Conservation (phyloP, 495 filamentous ascomycete genomes). For the Talaromyces thailandensis region DNA sequence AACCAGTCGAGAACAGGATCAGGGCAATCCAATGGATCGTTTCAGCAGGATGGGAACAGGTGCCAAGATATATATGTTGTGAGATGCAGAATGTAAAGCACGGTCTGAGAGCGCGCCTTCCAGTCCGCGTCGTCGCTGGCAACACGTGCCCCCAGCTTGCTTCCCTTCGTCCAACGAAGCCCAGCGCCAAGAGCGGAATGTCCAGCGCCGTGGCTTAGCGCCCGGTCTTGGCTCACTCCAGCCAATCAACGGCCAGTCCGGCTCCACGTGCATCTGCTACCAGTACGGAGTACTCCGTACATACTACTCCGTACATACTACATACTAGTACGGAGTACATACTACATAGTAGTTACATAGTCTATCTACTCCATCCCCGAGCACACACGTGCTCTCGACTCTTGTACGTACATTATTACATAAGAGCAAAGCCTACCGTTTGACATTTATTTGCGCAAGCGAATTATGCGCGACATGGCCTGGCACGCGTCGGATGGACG, state of each 20-base stretch:
- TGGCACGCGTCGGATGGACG: no score
- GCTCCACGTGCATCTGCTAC: conserved; percentile 4
- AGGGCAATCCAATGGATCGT: no score
- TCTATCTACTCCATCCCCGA: no score
- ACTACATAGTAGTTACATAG: no score
- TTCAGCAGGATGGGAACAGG: not conserved
- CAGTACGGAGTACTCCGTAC: no score
- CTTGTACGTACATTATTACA: no score
- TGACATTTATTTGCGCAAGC: no score
- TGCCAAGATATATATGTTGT: not conserved
- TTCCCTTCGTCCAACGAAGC: not conserved
- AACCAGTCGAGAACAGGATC: no score
- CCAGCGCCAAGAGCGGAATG: conserved; percentile 1
- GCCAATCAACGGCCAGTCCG: not conserved
- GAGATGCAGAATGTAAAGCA: not conserved
- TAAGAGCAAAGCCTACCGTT: no score
- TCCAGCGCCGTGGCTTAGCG: conserved; percentile 2
- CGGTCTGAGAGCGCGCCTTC: not conserved
- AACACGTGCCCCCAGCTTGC: not conserved
- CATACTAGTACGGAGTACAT: no score
- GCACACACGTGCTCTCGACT: not conserved
- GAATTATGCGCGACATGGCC: no score
- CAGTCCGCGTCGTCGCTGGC: not conserved
- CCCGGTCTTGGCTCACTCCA: not conserved
- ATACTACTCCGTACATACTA: no score